Evolutionary conservation across 345 rosid species (phyloP), one percentile per base, ranked within the genome.

Genomic region (Lepidium didymum): DNA sequence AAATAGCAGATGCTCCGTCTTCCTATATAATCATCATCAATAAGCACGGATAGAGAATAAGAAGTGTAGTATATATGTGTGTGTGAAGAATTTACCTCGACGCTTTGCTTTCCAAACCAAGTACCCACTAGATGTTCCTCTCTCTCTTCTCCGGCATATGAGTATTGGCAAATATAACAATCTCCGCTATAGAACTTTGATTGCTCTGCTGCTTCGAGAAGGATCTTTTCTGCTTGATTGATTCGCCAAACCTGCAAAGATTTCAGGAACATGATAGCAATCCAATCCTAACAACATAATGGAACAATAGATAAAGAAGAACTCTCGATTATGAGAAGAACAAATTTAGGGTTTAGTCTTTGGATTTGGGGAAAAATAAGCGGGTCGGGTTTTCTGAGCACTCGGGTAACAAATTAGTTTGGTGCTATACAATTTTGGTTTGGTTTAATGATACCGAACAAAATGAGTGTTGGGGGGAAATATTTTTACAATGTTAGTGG

Each of bases 21-120:
- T 82, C 96, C 98, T 93, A 82, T 60, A 62, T 67, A 68, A 41
- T 21, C 54, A 62, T 62, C 40, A 69, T 8, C 69, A 69, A 47
- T 75, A 31, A 75, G 65, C 31, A 40, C 15, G 16, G n/a, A 56
- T 8, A 47, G 54, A 12, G 37, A 62, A 33, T n/a, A 56, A 31
- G 38, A 55, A 46, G 15, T 44, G 27, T 25, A 25, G 3, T 31
- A 18, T 0, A 45, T 13, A 19, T 58, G 18, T 58, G 27, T 23
- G 7, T 8, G 12, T 56, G 7, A 38, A 47, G 19, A 19, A 56
- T 44, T 77, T 50, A 95, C 99, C 92, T 91, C 92, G n/a, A 84
- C 80, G 44, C 98, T 88, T 76, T 84, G 87, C 87, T 85, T 87
- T 59, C 99, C 99, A 49, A 91, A 78, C 97, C 97, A 95, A 57